A percentile compares a stretch with the other conserved stretches of the same genome.
Evolutionary conservation across 345 rosid species (phyloP).

Genomic region (Viola odorata): DNA sequence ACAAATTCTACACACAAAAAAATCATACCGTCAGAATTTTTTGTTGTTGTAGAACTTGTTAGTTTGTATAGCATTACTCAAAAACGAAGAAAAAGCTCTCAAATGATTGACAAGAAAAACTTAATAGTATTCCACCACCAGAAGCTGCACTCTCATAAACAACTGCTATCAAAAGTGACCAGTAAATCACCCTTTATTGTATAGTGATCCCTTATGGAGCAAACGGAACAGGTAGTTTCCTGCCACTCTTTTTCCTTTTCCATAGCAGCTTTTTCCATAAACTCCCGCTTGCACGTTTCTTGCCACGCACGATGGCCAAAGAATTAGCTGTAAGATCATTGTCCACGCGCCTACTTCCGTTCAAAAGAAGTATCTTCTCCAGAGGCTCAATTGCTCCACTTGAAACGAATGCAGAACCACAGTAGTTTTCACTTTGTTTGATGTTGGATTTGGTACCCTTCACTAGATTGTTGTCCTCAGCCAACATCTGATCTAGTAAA

Average conservation of each 20-base stretch:
- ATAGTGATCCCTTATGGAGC: slow-evolving; percentile 5
- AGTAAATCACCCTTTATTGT: no score
- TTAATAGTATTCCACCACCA: no score
- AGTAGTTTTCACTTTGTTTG: slow-evolving; percentile 18
- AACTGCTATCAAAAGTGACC: no score
- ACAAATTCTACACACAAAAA: no score
- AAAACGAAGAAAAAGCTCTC: no score
- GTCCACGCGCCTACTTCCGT: slow-evolving; percentile 9
- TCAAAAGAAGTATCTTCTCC: slow-evolving; percentile 27
- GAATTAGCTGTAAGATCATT: slow-evolving; percentile 28
- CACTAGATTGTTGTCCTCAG: slow-evolving; percentile 46
- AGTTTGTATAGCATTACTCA: no score
- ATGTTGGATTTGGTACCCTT: slow-evolving; percentile 13
- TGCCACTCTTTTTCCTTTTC: slow-evolving; percentile 50
- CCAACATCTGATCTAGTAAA: slow-evolving; percentile 77
- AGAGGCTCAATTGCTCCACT: slow-evolving; percentile 31
- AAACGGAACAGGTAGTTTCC: slow-evolving; percentile 37
- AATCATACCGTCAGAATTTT: no score
- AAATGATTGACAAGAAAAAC: no score
- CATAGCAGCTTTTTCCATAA: slow-evolving; percentile 70
- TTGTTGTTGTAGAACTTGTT: no score
- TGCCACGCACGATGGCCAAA: slow-evolving; percentile 53
- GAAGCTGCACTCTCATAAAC: no score
- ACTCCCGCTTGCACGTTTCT: slow-evolving; percentile 38
- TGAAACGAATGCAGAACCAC: slow-evolving; percentile 22